Base-by-base conservation (phyloP, 176 grass and related monocot genomes). In the Poa annua region DNA sequence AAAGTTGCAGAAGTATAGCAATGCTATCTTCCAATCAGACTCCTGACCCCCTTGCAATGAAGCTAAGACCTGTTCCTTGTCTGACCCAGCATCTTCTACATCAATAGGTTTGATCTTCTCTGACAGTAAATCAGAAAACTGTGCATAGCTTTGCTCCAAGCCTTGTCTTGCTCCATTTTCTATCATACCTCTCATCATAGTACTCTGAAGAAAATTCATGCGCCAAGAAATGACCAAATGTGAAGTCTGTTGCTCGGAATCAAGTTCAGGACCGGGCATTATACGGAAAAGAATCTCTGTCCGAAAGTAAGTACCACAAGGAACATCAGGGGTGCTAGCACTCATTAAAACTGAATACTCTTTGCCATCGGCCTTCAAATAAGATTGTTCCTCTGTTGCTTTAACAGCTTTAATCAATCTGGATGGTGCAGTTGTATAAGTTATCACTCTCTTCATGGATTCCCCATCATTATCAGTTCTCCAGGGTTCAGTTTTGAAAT, bases 191-290 rank as follows among this genome's bases (percentile, higher is more conserved):
- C 88, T 98, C 10, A 98, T 82, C 83, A 95, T 90, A 61, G 96
- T 98, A 91, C 92, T 95, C 76, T 98, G 96, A 93, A 95, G 82
- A 86, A 98, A 98, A 88, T 98, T 98, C 61, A 95, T 88, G 61
- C 91, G 86, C 96, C 96, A 98, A 73, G 96, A 95, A 83, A 98
- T 86, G 63, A 91, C 78, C 77, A 98, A 78, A 85, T 82, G 86
- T 61, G 92, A 91, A 33, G 96, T 85, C 70, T 90, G 85, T 66
- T 95, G 83, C 66, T 88, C 57, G 29, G 90, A 88, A 82, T 90
- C 85, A 73, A 93, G 80, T 68, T 88, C 86, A 45, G 93, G 93
- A 26, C 93, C 96, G 25, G 87, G 83, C 75, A 77, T 93, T 54
- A 98, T 93, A 77, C 85, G 87, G 63, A 91, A 98, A 81, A 98